These are phyloP conservation scores for Sporothrix schenckii DNA, from an alignment of 2,329 filamentous ascomycete species.

Conservation along the genomic window DNA sequence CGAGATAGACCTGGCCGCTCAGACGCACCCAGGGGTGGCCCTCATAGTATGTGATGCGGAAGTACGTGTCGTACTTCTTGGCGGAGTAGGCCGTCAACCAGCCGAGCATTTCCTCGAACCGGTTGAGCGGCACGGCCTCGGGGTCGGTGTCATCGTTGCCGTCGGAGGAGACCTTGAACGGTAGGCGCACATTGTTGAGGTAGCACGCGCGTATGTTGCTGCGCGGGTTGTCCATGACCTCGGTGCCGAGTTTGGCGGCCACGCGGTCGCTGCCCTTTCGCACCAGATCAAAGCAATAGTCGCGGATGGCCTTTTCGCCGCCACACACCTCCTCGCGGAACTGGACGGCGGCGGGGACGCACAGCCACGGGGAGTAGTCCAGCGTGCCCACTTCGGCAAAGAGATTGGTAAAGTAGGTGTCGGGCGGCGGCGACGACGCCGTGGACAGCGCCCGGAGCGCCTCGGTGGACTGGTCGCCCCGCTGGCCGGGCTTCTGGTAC, in stretches of 20 bases:
- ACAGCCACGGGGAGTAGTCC: constrained; percentile 66
- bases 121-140: constrained; percentile 33
- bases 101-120: constrained; percentile 42
- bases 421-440: constrained; percentile 38
- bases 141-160: constrained; percentile 20
- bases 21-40: constrained; percentile 63
- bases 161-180: constrained; percentile 42
- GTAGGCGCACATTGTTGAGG: constrained; percentile 66
- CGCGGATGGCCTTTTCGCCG: constrained; percentile 64
- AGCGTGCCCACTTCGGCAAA: constrained; percentile 70
- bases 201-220: constrained; percentile 59
- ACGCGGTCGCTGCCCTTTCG: constrained; percentile 58
- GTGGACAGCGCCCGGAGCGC: neutral
- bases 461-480: constrained; percentile 3
- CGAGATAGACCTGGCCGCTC: constrained; percentile 69
- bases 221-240: constrained; percentile 61
- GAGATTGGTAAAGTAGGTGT: constrained; percentile 60
- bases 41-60: constrained; percentile 59
- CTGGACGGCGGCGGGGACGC: constrained; percentile 62
- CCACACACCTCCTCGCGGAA: constrained; percentile 65
- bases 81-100: constrained; percentile 47
- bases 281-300: constrained; percentile 60
- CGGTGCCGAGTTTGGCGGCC: constrained; percentile 62
- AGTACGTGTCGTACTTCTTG: constrained; percentile 58
- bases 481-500: constrained; percentile 48